Conservation (phyloP, 73 alveolate genomes). For the Tetrahymena thermophila region DNA sequence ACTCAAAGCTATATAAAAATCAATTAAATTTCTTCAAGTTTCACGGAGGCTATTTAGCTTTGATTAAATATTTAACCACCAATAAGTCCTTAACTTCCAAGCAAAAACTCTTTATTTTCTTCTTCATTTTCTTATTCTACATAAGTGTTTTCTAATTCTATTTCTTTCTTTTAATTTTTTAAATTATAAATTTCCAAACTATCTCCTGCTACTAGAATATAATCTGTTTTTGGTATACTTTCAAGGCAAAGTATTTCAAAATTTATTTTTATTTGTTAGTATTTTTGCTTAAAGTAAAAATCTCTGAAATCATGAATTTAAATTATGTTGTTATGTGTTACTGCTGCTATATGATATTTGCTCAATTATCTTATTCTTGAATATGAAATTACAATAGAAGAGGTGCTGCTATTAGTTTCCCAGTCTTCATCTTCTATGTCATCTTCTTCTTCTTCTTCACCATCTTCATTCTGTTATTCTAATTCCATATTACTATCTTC, state of each 20-base stretch:
- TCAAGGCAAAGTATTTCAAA: neutral
- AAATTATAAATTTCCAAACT: neutral
- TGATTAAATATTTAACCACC: neutral
- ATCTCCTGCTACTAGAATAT: neutral
- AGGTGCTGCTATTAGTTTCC: neutral
- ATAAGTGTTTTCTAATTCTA: neutral
- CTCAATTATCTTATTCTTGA: neutral
- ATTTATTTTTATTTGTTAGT: neutral
- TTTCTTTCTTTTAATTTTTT: neutral
- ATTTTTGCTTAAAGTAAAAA: neutral
- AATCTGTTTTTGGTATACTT: neutral
- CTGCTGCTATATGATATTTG: neutral
- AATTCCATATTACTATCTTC: neutral
- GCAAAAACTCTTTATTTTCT: neutral
- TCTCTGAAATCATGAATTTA: neutral
- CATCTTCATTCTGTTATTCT: neutral
- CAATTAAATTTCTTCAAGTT: neutral
- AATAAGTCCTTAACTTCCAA: neutral
- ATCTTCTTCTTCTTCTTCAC: neutral
- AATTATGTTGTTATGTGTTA: neutral
- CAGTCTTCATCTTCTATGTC: neutral
- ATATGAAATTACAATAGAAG: neutral
- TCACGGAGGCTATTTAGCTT: neutral
- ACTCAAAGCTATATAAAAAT: neutral
- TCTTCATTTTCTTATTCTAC: neutral